A percentile compares a stretch with the other conserved stretches of the same genome.
These are phyloP conservation scores for Scedosporium apiospermum DNA, from an alignment of 2,329 filamentous ascomycete species.

Conservation along the genomic window DNA sequence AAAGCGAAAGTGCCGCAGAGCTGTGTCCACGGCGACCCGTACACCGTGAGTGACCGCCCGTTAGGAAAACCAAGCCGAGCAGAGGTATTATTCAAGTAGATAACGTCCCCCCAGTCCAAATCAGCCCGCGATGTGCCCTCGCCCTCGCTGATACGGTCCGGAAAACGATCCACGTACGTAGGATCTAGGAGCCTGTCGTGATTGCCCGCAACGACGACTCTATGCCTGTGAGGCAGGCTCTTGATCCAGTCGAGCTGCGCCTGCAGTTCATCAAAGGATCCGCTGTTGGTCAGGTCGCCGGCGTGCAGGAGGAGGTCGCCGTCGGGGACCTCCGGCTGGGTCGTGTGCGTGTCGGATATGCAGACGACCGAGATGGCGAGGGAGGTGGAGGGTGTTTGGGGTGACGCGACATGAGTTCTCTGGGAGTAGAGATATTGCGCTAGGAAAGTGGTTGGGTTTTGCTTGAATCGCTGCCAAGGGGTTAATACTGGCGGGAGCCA, in stretches of 20 bases:
- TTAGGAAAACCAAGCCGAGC: slow-evolving; percentile 37
- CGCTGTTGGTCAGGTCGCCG: slow-evolving; percentile 41
- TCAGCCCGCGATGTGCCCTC: slow-evolving; percentile 24
- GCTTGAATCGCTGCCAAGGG: too few species aligned
- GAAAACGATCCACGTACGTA: slow-evolving; percentile 15
- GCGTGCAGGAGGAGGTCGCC: slow-evolving; percentile 38
- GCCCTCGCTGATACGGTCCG: slow-evolving; percentile 11
- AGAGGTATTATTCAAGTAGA: slow-evolving; percentile 65
- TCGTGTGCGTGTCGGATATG: slow-evolving; percentile 33
- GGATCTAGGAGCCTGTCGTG: slow-evolving; percentile 28
- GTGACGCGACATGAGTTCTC: too few species aligned
- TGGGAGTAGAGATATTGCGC: too few species aligned
- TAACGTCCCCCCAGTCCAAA: slow-evolving; percentile 58
- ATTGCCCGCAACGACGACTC: slow-evolving; percentile 37
- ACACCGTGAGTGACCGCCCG: slow-evolving; percentile 2
- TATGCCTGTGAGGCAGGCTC: slow-evolving; percentile 37
- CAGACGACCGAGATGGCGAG: too few species aligned
- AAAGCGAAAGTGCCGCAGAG: slow-evolving; percentile 29
- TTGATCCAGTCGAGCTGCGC: slow-evolving; percentile 59
- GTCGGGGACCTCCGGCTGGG: slow-evolving; percentile 22
- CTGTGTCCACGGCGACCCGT: slow-evolving; percentile 21
- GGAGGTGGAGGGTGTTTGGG: too few species aligned
- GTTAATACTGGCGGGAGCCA: too few species aligned
- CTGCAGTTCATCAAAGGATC: slow-evolving; percentile 66
- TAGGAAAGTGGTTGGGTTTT: too few species aligned